Conservation (phyloP, 164 flowering plant genomes). For the Liquidambar formosana region DNA sequence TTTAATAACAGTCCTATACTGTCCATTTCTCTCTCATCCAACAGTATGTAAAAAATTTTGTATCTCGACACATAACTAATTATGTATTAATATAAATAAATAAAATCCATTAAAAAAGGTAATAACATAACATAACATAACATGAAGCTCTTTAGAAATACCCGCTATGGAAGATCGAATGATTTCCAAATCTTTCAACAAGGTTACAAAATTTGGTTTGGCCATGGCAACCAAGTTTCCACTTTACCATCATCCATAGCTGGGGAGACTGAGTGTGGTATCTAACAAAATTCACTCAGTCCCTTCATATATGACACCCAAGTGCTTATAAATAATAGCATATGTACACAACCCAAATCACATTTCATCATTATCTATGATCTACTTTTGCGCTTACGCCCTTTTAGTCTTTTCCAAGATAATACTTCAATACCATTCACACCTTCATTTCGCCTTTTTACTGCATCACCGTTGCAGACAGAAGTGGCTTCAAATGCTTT, state of each 20-base stretch:
- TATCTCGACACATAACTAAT: too few species aligned
- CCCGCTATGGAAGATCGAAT: not conserved
- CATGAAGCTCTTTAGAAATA: conserved; percentile 6
- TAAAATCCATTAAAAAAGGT: too few species aligned
- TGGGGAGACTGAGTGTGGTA: conserved; percentile 41
- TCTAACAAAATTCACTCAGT: conserved; percentile 70
- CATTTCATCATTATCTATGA: not conserved
- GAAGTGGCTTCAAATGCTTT: conserved; percentile 22
- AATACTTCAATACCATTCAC: conserved; percentile 16
- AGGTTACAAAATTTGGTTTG: conserved; percentile 13
- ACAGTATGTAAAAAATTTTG: too few species aligned
- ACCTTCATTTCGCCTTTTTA: conserved; percentile 37
- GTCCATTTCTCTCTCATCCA: too few species aligned
- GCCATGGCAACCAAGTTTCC: conserved; percentile 2
- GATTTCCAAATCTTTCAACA: conserved; percentile 5
- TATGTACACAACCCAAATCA: conserved; percentile 16
- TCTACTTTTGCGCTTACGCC: conserved; percentile 19
- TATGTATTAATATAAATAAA: too few species aligned
- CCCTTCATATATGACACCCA: conserved; percentile 12
- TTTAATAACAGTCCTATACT: too few species aligned
- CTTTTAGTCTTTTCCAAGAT: conserved; percentile 36
- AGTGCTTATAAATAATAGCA: not conserved
- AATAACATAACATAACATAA: not conserved
- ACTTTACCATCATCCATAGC: conserved; percentile 15
- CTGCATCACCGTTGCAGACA: conserved; percentile 29